Evolutionary conservation across 805 yeast genomes (phyloP).

Genomic region (Cyberlindnera meyerae): DNA sequence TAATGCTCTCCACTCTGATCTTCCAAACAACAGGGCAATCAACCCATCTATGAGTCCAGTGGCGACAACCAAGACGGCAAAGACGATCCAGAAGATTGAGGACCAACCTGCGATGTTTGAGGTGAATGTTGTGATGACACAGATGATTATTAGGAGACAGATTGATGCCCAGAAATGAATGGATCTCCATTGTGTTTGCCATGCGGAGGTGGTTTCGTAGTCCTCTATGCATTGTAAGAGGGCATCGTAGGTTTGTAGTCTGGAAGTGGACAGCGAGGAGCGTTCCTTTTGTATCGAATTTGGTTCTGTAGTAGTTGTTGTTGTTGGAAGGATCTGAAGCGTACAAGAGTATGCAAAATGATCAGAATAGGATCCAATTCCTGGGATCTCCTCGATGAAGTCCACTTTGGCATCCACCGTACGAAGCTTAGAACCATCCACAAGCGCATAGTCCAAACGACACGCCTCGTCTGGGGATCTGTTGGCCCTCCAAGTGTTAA

Average conservation of each 20-base stretch:
- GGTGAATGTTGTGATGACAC: slow-evolving; percentile 56
- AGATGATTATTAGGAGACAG: slow-evolving; percentile 44
- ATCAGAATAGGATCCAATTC: slow-evolving; percentile 78
- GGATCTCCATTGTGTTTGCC: slow-evolving; percentile 63
- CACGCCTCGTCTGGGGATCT: slow-evolving; percentile 44
- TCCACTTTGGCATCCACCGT: slow-evolving; percentile 64
- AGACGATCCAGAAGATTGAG: slow-evolving; percentile 59
- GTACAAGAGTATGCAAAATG: slow-evolving; percentile 77
- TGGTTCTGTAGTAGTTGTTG: background rate
- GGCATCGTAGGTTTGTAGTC: slow-evolving; percentile 5
- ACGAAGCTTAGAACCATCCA: slow-evolving; percentile 49
- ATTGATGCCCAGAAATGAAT: slow-evolving; percentile 59
- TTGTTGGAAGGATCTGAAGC: slow-evolving; percentile 29
- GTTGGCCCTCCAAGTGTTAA: slow-evolving; percentile 77
- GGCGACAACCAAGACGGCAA: slow-evolving; percentile 49
- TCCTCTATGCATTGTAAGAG: slow-evolving; percentile 40
- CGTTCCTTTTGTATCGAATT: background rate
- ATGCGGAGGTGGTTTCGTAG: slow-evolving; percentile 44
- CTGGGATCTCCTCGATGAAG: slow-evolving; percentile 66
- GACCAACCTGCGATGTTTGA: slow-evolving; percentile 53
- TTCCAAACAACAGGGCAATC: slow-evolving; percentile 74
- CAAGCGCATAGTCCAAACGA: slow-evolving; percentile 83
- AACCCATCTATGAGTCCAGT: slow-evolving; percentile 74
- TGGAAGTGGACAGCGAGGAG: too few species aligned
- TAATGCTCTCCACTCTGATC: slow-evolving; percentile 74